Evolutionary conservation across 768 basidiomycete genomes (phyloP).

Genomic region (Galerina marginata): DNA sequence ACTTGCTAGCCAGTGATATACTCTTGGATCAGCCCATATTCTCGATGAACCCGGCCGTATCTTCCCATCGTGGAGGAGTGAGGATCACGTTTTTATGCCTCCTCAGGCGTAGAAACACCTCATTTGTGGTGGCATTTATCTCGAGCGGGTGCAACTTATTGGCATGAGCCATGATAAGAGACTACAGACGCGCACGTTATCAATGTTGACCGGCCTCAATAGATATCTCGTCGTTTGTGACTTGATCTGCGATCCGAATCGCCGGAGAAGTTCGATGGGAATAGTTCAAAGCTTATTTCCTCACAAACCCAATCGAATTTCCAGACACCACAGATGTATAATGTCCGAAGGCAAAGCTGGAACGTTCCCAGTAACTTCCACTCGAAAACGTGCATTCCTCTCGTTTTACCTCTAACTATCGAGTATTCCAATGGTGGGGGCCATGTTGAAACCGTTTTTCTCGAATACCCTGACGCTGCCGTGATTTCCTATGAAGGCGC

Average conservation of each 20-base stretch:
- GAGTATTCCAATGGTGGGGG: no score
- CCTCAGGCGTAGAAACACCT: slow-evolving; percentile 54
- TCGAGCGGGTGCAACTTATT: slow-evolving; percentile 29
- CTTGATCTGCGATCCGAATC: no score
- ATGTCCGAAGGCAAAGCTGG: no score
- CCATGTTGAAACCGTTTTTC: no score
- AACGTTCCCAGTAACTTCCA: slow-evolving; percentile 6
- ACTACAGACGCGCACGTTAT: background rate
- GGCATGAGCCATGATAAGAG: background rate
- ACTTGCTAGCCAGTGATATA: slow-evolving; percentile 50
- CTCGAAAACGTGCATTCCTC: no score
- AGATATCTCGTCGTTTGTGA: no score
- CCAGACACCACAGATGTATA: no score
- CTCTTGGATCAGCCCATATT: slow-evolving; percentile 53
- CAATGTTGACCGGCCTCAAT: no score
- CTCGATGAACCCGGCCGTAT: slow-evolving; percentile 38
- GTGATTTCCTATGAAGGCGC: slow-evolving; percentile 54
- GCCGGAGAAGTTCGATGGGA: no score
- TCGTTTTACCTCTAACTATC: no score
- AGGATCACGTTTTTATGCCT: slow-evolving; percentile 58
- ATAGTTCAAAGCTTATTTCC: no score
- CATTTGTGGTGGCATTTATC: slow-evolving; percentile 33
- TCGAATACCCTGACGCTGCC: slow-evolving; percentile 64
- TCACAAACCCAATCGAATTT: no score
- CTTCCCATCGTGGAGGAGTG: slow-evolving; percentile 58